Conservation (phyloP, 2,329 filamentous ascomycete genomes). For the Tolypocladium tropicale region DNA sequence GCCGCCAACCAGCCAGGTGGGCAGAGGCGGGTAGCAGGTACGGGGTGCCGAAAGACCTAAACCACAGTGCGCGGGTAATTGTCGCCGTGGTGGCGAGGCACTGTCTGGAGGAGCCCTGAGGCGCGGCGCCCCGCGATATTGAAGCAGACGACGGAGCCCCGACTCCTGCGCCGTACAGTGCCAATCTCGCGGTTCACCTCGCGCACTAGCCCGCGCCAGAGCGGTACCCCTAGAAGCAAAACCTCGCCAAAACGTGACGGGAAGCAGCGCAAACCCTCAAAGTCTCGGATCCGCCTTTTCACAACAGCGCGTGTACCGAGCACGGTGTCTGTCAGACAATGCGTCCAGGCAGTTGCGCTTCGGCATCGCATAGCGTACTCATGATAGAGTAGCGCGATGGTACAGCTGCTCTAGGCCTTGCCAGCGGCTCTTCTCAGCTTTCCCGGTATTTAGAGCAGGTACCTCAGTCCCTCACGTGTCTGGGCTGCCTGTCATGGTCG, state of each 20-base stretch:
- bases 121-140: not conserved
- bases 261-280: not conserved
- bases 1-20: constrained; percentile 5
- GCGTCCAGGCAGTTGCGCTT: not conserved
- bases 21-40: constrained; percentile 3
- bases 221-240: not conserved
- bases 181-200: not conserved
- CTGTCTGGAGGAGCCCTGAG: not conserved
- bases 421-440: not conserved
- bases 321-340: not conserved
- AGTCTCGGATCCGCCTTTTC: not conserved
- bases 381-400: not conserved
- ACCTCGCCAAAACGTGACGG: not conserved
- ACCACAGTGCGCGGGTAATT: not conserved
- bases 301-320: not conserved
- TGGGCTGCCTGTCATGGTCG: not conserved
- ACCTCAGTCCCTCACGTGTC: not conserved
- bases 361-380: not conserved
- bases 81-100: not conserved
- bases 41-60: not conserved
- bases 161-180: not conserved
- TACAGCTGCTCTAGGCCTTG: not conserved
- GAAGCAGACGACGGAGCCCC: not conserved
- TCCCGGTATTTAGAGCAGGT: too few species aligned
- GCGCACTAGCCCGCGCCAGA: not conserved